Evolutionary conservation across 164 flowering plant species (phyloP).

Genomic region (Berberis vulgaris): DNA sequence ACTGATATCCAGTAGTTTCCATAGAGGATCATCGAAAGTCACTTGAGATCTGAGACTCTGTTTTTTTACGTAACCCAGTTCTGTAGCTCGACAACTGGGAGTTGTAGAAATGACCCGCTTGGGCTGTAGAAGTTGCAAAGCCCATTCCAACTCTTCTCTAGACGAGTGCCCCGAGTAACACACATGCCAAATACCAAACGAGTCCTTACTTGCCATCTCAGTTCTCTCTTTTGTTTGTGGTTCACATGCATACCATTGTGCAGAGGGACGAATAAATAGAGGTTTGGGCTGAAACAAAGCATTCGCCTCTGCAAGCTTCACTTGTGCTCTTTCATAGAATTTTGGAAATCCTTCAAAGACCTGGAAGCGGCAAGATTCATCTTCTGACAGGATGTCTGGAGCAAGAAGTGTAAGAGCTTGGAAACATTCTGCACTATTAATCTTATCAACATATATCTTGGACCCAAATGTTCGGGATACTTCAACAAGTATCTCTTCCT

Average conservation of each 20-base stretch:
- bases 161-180: constrained; percentile 91
- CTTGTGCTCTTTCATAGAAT: constrained; percentile 55
- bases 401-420: constrained; percentile 35
- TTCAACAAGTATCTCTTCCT: constrained; percentile 59
- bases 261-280: constrained; percentile 76
- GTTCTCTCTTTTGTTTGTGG: constrained; percentile 25
- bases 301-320: constrained; percentile 45
- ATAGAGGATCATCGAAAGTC: constrained; percentile 40
- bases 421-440: constrained; percentile 36
- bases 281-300: constrained; percentile 54
- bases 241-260: constrained; percentile 78
- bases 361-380: constrained; percentile 63
- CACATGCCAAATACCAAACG: constrained; percentile 82
- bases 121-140: constrained; percentile 68
- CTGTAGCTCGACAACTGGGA: constrained; percentile 66
- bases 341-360: constrained; percentile 63
- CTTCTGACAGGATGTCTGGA: constrained; percentile 59
- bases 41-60: constrained; percentile 26
- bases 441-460: constrained; percentile 62
- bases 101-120: constrained; percentile 81
- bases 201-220: constrained; percentile 48
- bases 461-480: constrained; percentile 76
- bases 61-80: constrained; percentile 59
- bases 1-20: constrained; percentile 54
- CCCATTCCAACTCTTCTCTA: constrained; percentile 75